Percentiles rank a stretch among this genome's conserved stretches.
Evolutionary conservation across 108 stramenopile genomes (phyloP).

Genomic region (Nannochloropsis gaditana): DNA sequence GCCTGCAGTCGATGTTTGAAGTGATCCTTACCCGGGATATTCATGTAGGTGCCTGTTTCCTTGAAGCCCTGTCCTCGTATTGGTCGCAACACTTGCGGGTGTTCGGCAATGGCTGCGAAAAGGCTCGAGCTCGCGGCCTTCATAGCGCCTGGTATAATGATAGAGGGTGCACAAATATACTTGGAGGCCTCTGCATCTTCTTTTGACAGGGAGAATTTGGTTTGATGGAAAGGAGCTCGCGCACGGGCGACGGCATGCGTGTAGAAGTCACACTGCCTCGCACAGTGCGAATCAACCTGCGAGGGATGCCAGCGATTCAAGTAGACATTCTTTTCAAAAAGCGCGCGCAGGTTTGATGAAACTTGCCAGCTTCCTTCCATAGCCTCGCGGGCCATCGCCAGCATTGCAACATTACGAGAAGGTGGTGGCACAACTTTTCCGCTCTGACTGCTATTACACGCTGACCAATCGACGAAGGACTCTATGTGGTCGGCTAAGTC

Average conservation of each 20-base stretch:
- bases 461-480: neutral
- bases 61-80: neutral
- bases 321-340: neutral
- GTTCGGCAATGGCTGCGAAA: neutral
- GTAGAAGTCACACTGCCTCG: neutral
- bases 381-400: constrained; percentile 6
- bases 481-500: neutral
- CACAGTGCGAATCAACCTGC: constrained; percentile 4
- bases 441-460: neutral
- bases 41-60: constrained; percentile 16
- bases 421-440: neutral
- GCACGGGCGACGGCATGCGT: neutral
- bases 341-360: neutral
- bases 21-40: neutral
- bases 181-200: neutral
- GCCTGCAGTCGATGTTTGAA: constrained; percentile 11
- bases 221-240: constrained; percentile 4
- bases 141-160: neutral
- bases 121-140: constrained; percentile 17
- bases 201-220: neutral
- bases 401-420: neutral
- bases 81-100: neutral
- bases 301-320: constrained; percentile 7
- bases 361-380: neutral
- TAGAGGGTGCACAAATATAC: constrained; percentile 13